Evolutionary conservation across 257 asterid genomes (phyloP).

Genomic region (Petunia secreta): DNA sequence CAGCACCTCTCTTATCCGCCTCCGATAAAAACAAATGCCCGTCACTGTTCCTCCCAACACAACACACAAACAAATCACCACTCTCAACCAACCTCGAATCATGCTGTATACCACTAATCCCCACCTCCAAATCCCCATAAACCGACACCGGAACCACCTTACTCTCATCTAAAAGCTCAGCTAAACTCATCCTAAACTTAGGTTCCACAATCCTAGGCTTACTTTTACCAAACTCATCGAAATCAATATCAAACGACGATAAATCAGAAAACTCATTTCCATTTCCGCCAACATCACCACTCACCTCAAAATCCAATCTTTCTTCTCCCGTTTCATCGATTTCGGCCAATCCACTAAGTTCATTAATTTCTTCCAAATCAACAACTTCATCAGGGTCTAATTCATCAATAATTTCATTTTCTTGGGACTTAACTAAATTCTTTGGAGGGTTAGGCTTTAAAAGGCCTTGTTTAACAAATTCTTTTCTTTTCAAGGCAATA

Average conservation of each 20-base stretch:
- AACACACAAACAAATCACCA: slow-evolving; percentile 86
- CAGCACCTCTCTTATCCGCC: slow-evolving; percentile 97
- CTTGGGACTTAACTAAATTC: slow-evolving; percentile 36
- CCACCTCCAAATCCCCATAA: slow-evolving; percentile 78
- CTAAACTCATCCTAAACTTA: slow-evolving; percentile 77
- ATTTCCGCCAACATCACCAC: slow-evolving; percentile 35
- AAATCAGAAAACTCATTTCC: slow-evolving; percentile 40
- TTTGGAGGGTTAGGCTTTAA: slow-evolving; percentile 53
- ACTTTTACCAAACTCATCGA: slow-evolving; percentile 70
- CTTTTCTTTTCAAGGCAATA: slow-evolving; percentile 80
- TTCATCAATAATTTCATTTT: slow-evolving; percentile 53
- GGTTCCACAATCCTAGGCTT: slow-evolving; percentile 79
- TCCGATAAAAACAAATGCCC: slow-evolving; percentile 75
- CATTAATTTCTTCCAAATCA: slow-evolving; percentile 90
- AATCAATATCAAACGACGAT: slow-evolving; percentile 73
- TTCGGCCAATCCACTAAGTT: slow-evolving; percentile 64
- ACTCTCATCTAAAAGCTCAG: slow-evolving; percentile 91
- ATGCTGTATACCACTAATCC: slow-evolving; percentile 76
- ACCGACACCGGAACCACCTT: slow-evolving; percentile 83
- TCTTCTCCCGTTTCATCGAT: slow-evolving; percentile 55
- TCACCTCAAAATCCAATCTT: slow-evolving; percentile 61
- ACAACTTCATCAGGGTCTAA: slow-evolving; percentile 87
- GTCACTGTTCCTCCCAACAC: slow-evolving; percentile 69
- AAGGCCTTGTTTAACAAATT: slow-evolving; percentile 78
- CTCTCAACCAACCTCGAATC: slow-evolving; percentile 88